These are phyloP conservation scores for Bocquillonia castaneifolia DNA, from an alignment of 441 rosid species.

Conservation along the genomic window DNA sequence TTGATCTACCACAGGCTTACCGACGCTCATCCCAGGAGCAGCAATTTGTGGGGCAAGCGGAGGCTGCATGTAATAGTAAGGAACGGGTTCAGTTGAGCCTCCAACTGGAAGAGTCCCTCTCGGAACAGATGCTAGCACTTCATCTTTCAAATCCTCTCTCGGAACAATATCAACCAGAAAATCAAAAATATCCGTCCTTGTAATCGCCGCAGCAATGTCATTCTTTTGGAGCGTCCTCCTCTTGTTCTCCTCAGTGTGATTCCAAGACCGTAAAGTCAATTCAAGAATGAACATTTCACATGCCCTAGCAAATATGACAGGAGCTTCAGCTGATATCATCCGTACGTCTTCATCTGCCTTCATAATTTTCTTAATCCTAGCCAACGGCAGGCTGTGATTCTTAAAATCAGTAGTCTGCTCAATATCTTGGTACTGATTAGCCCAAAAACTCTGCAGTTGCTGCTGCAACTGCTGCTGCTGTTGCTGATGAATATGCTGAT, in stretches of 20 bases:
- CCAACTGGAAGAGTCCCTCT: slow-evolving; percentile 19
- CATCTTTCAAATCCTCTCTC: slow-evolving; percentile 27
- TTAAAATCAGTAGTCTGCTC: slow-evolving; percentile 39
- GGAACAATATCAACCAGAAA: slow-evolving; percentile 29
- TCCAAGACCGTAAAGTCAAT: slow-evolving; percentile 40
- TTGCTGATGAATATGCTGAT: slow-evolving; percentile 27
- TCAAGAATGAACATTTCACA: slow-evolving; percentile 45
- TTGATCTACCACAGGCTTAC: slow-evolving; percentile 49
- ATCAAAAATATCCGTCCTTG: slow-evolving; percentile 30
- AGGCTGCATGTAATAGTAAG: slow-evolving; percentile 36
- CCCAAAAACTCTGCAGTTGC: slow-evolving; percentile 41
- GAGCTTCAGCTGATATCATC: slow-evolving; percentile 50
- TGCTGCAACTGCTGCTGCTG: slow-evolving; percentile 36
- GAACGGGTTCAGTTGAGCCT: slow-evolving; percentile 18
- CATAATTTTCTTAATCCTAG: slow-evolving; percentile 35
- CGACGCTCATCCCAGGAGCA: slow-evolving; percentile 39
- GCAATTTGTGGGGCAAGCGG: slow-evolving; percentile 39
- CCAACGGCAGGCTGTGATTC: slow-evolving; percentile 30
- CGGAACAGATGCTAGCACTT: slow-evolving; percentile 17
- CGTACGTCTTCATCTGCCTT: slow-evolving; percentile 50
- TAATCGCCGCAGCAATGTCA: slow-evolving; percentile 41
- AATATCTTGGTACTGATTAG: slow-evolving; percentile 37
- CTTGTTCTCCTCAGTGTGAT: slow-evolving; percentile 44
- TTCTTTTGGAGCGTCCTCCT: slow-evolving; percentile 43
- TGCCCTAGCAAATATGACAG: slow-evolving; percentile 38